Evolutionary conservation across 192 early-diverging fungal genomes (phyloP).

Genomic region (Coemansia sp.): DNA sequence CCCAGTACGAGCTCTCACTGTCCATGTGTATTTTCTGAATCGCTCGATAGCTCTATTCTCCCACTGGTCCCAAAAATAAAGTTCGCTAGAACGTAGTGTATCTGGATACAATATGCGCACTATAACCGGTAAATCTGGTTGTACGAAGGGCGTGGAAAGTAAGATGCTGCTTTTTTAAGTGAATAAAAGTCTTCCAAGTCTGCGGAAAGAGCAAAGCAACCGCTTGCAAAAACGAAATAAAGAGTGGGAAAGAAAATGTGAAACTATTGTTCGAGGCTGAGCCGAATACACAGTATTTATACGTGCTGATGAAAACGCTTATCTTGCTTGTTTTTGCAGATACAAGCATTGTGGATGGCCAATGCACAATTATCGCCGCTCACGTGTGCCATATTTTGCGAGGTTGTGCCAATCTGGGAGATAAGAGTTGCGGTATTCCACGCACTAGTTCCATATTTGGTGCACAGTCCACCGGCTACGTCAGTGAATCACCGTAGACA

Average conservation of each 20-base stretch:
- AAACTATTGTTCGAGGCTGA: not conserved
- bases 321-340: not conserved
- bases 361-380: not conserved
- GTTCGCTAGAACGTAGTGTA: not conserved
- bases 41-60: not conserved
- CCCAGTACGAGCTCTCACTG: conserved; percentile 45
- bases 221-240: not conserved
- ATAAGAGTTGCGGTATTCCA: not conserved
- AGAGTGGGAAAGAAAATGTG: not conserved
- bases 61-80: not conserved
- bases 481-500: too few relatives aligned
- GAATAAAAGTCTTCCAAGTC: not conserved
- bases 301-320: not conserved
- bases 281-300: not conserved
- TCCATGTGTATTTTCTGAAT: conserved; percentile 11
- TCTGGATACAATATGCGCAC: not conserved
- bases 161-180: not conserved
- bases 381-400: not conserved
- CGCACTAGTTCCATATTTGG: not conserved
- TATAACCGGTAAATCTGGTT: not conserved
- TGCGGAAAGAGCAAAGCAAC: not conserved
- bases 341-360: not conserved
- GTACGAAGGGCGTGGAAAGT: not conserved
- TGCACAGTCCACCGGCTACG: not conserved
- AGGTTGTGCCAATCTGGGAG: not conserved